These are phyloP conservation scores for Luffa acutangula DNA, from an alignment of 306 rosid genomes.

Conservation along the genomic window DNA sequence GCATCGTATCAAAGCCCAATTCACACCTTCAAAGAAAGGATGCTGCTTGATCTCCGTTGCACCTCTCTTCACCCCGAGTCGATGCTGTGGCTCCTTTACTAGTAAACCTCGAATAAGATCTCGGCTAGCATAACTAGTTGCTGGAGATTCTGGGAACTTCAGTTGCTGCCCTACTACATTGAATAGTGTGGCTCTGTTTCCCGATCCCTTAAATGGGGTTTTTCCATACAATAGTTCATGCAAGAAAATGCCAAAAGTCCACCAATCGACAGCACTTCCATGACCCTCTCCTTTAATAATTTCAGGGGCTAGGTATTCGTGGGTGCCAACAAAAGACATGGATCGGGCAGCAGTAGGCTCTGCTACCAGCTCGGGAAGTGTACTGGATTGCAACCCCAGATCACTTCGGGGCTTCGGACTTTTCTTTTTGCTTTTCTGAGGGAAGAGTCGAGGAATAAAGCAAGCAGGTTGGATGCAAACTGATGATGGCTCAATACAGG, in stretches of 20 bases:
- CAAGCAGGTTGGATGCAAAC: slow-evolving; percentile 95
- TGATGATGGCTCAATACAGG: slow-evolving; percentile 87
- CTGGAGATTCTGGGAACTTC: slow-evolving; percentile 64
- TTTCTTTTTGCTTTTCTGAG: slow-evolving; percentile 76
- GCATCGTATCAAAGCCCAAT: slow-evolving; percentile 91
- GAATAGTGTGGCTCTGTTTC: slow-evolving; percentile 89
- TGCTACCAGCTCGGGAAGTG: slow-evolving; percentile 96
- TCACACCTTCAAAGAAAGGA: slow-evolving; percentile 85
- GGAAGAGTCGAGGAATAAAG: slow-evolving; percentile 71
- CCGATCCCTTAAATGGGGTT: slow-evolving; percentile 95
- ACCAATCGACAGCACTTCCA: slow-evolving; percentile 99
- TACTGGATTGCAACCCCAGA: slow-evolving; percentile 40
- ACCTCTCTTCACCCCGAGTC: slow-evolving; percentile 87
- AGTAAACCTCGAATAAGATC: slow-evolving; percentile 76
- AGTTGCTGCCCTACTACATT: slow-evolving; percentile 94
- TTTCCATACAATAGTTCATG: slow-evolving; percentile 90
- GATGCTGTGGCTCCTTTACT: slow-evolving; percentile 83
- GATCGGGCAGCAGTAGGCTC: slow-evolving; percentile 96
- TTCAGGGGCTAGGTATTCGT: slow-evolving; percentile 97
- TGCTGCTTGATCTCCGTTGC: slow-evolving; percentile 93
- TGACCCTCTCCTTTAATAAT: slow-evolving; percentile 97
- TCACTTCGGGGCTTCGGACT: slow-evolving; percentile 52
- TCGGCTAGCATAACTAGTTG: slow-evolving; percentile 69
- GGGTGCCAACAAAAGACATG: slow-evolving; percentile 97
- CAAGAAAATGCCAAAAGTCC: slow-evolving; percentile 98